Evolutionary conservation across 768 basidiomycete genomes (phyloP), one percentile per base, ranked within the genome.

Genomic region (Agrocybe pediades): DNA sequence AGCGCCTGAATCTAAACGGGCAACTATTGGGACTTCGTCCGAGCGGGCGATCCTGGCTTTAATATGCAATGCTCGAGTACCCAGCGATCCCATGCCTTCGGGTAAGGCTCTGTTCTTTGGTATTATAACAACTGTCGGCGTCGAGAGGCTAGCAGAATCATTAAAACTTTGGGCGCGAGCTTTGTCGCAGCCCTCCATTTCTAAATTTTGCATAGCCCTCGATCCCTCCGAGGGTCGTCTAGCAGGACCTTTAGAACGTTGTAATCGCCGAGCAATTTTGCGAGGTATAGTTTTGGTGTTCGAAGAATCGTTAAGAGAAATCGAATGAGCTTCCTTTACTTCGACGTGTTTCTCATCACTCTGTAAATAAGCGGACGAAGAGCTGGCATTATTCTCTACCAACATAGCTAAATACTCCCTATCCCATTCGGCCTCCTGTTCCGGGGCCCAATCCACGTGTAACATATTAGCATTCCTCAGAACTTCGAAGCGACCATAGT

Each of bases 331-430:
- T 30, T 30, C 29, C 29, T 30, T 30, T 7, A 15, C 6, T 7
- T 7, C 15, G 15, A 15, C 29, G 7, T 30, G 7, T 7, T 6
- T 15, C 6, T 6, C 15, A 7, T 30, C 29, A 30, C 29, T 30
- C 29, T 3, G 2, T 9, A 26, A 20, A 45, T 56, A 54, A 50
- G 44, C 41, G 25, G 54, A 51, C 53, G n/a, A 19, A 9, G 11
- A 16, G 41, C 24, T 40, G 17, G 20, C 40, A 27, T 58, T 51
- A 42, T 40, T 53, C 56, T 61, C 54, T 2, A 46, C 53, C 1
- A 60, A 17, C 56, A 62, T 59, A 24, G 45, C 59, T 60, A 60
- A 2, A 40, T 63, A 60, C 36, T 54, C 49, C 6, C 49, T 36
- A 25, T 48, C 41, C 9, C 51, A 42, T 20, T 45, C 20, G 0